Evolutionary conservation across 2,329 filamentous ascomycete genomes (phyloP), one percentile per base, ranked within the genome.

Genomic region (Ascochyta fabae): DNA sequence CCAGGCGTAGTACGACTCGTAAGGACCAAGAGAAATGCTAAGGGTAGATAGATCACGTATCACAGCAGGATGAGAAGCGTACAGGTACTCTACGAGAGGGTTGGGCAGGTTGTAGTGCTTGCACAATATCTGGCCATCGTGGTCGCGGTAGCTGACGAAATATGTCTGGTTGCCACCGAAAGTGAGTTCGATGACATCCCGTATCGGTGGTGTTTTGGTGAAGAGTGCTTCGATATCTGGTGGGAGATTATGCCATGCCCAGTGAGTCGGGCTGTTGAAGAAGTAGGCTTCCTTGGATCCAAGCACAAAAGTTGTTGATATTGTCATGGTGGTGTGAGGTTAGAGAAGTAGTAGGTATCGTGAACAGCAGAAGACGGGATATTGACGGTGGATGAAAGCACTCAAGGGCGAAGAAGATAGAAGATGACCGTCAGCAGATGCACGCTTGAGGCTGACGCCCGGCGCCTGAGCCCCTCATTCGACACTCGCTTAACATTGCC

Each of bases 201-300:
- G 62, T 24, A 71, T 64, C 2, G 68, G 60, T 7, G 70, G 70
- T 7, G 61, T 58, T 29, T 66, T 65, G n/a, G 68, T 72, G 53
- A 73, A 70, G 3, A 73, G 60, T 1, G 60, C 52, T 38, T 70
- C 67, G 1, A 73, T 53, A 33, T 70, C 69, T 13, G 68, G 53
- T 1, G 69, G 68, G 10, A 72, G 62, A 38, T 69, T 65, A 41
- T 64, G 62, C 65, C 68, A 64, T 22, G 69, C 69, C 69, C 69
- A 72, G 48, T 71, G 70, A 9, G 67, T 72, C 26, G 70, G 70
- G 38, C 60, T 70, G 47, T 72, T 73, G 46, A 73, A 73, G 60
- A 73, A 71, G 53, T 73, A 73, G 0, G 63, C 52, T 31, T 68
- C 60, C 35, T 71, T 70, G 26, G 58, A 13, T 16, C 70, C 70